Base-by-base conservation (phyloP, 2,329 filamentous ascomycete genomes). In the Juglanconis juglandina region DNA sequence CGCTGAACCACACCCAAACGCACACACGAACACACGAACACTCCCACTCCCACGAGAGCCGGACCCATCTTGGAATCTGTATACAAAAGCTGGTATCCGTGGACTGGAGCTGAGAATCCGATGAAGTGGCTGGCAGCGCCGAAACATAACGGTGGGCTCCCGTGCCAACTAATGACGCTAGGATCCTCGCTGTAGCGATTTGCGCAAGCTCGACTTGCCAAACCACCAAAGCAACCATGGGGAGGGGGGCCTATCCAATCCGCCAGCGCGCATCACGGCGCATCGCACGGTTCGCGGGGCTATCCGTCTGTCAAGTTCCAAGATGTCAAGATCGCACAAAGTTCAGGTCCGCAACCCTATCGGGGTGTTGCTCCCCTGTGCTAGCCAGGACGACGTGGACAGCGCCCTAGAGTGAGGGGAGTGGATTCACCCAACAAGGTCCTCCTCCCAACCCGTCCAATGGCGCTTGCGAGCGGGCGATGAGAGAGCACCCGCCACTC, bases 381-480 rank as follows among this genome's bases (percentile, higher is more conserved):
- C 59, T 50, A 46, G 42, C 30, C 24, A 24, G 50, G 50, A 49
- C 46, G 51, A 60, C 53, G 60, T 53, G 58, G 57, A 52, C 57
- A 53, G 54, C 53, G 42, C 41, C 35, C 39, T 49, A n/a, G 53
- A 41, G 39, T 37, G 53, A 50, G 54, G 53, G 39, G 42, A 49
- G 58, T 59, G 58, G 52, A 46, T 44, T 53, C 56, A 41, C 14
- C 34, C 41, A 35, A 14, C 52, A 54, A 54, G 52, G 52, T 54
- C 46, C 41, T 33, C 56, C 57, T 53, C 54, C 44, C 53, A 51
- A 53, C 37, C 51, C 49, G 57, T 63, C 63, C 60, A 63, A 64
- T 65, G 61, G 63, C 64, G 59, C 61, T 52, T 63, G 61, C 58
- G 61, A 47, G 52, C 55, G 52, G 48, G 52, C 56, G 44, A 63